These are phyloP conservation scores for Mikania micrantha DNA, from an alignment of 129 eudicot genomes.

Conservation along the genomic window DNA sequence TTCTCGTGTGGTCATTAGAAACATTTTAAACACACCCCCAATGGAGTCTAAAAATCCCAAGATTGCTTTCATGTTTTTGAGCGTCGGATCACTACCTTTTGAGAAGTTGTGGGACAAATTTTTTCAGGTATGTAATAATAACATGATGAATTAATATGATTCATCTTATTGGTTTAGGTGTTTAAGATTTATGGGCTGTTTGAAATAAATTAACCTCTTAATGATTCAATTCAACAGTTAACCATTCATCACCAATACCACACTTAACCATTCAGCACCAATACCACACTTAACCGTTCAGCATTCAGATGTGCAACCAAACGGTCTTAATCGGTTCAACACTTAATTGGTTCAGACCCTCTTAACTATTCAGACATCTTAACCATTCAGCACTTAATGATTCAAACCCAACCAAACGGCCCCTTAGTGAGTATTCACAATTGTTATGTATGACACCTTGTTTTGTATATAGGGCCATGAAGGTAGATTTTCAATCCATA, in stretches of 20 bases:
- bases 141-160: neutral
- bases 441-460: slow-evolving; percentile 1
- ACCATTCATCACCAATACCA: too few species aligned
- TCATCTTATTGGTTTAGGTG: neutral
- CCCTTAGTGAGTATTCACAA: neutral
- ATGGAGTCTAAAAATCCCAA: slow-evolving; percentile 3
- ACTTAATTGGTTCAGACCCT: too few species aligned
- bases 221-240: too few species aligned
- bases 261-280: too few species aligned
- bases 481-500: slow-evolving; percentile 82
- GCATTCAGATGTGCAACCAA: too few species aligned
- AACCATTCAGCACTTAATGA: too few species aligned
- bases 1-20: neutral
- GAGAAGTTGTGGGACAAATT: slow-evolving; percentile 94
- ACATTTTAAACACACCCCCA: neutral
- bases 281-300: too few species aligned
- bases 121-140: slow-evolving; percentile 49
- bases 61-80: slow-evolving; percentile 37
- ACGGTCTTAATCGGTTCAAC: too few species aligned
- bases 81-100: slow-evolving; percentile 75
- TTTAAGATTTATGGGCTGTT: neutral
- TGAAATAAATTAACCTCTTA: too few species aligned
- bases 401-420: too few species aligned
- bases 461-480: slow-evolving; percentile 65
- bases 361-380: too few species aligned